Percentiles rank a stretch among this genome's conserved stretches.
Evolutionary conservation across 148 eudicot species (phyloP).

Genomic region (Chenopodium suecicum): DNA sequence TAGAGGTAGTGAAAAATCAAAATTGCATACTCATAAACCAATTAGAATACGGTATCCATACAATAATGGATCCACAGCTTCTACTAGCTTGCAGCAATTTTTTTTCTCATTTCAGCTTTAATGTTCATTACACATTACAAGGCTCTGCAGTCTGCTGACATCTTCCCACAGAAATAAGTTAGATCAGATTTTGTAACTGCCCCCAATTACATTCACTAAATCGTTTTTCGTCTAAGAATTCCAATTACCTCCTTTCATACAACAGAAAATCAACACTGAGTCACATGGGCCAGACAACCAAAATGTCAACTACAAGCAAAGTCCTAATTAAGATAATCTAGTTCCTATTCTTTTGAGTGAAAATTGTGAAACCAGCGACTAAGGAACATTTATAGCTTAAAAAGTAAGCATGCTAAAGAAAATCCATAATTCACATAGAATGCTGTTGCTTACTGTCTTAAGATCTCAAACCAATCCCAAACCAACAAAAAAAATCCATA

Average conservation of each 20-base stretch:
- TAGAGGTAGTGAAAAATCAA: neutral
- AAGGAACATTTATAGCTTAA: neutral
- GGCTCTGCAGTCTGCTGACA: slow-evolving; percentile 1
- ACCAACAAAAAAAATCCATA: neutral
- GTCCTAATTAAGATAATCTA: neutral
- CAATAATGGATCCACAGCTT: slow-evolving; percentile 3
- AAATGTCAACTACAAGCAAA: slow-evolving; percentile 3
- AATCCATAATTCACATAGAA: neutral
- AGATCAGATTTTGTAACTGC: neutral
- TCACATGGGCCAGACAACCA: slow-evolving; percentile 1
- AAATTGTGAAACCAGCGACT: neutral
- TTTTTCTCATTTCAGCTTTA: neutral
- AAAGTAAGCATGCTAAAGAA: neutral
- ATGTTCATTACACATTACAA: neutral
- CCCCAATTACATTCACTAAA: neutral
- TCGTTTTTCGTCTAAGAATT: neutral
- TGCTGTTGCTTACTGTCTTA: neutral
- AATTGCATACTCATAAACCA: neutral
- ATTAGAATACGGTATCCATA: neutral
- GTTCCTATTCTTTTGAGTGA: neutral
- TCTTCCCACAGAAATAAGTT: neutral
- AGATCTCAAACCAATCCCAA: slow-evolving; percentile 9
- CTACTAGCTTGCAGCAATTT: neutral
- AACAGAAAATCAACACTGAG: neutral
- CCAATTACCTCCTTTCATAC: neutral